Percentiles rank a stretch among this genome's conserved stretches.
phyloP scores from a whole-genome alignment of 2,329 filamentous ascomycete species.

The Trematosphaeria pertusa region DNA sequence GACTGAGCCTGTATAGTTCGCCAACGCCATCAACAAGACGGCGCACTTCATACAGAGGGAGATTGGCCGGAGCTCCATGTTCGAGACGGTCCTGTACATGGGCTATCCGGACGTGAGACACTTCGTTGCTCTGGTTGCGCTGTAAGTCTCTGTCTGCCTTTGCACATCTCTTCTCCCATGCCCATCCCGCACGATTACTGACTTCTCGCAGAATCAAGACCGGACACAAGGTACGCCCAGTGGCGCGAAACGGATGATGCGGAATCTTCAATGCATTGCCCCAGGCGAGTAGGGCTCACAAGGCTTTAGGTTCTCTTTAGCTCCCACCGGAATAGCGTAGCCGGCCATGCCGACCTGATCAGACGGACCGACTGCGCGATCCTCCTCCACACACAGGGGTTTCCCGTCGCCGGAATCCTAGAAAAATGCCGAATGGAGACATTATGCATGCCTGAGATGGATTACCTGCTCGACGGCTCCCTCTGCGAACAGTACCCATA shows the following conservation, averaged over 20 bases:
- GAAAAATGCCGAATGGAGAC: slow-evolving; percentile 32
- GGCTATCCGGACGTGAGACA: slow-evolving; percentile 48
- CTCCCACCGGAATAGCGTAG: slow-evolving; percentile 35
- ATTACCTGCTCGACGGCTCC: slow-evolving; percentile 26
- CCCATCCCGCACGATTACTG: neutral
- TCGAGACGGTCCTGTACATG: slow-evolving; percentile 37
- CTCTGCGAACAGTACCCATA: slow-evolving; percentile 28
- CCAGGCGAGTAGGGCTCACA: too few relatives aligned
- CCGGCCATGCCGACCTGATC: slow-evolving; percentile 34
- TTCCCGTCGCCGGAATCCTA: slow-evolving; percentile 29
- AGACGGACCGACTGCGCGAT: slow-evolving; percentile 32
- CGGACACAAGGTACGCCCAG: slow-evolving; percentile 45
- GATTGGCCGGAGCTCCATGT: slow-evolving; percentile 37
- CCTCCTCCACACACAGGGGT: slow-evolving; percentile 33
- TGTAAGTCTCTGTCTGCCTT: slow-evolving; percentile 35
- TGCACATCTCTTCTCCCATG: neutral
- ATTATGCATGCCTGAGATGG: slow-evolving; percentile 33
- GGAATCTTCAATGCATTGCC: neutral
- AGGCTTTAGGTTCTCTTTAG: slow-evolving; percentile 29
- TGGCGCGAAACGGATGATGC: neutral
- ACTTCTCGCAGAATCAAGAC: slow-evolving; percentile 46
- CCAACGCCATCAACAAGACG: slow-evolving; percentile 40
- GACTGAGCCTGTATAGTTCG: slow-evolving; percentile 24
- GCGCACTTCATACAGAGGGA: slow-evolving; percentile 40
- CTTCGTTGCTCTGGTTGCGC: slow-evolving; percentile 47